Evolutionary conservation across 2,329 filamentous ascomycete species (phyloP), one percentile per base, ranked within the genome.

Genomic region (Penicillium sp.): DNA sequence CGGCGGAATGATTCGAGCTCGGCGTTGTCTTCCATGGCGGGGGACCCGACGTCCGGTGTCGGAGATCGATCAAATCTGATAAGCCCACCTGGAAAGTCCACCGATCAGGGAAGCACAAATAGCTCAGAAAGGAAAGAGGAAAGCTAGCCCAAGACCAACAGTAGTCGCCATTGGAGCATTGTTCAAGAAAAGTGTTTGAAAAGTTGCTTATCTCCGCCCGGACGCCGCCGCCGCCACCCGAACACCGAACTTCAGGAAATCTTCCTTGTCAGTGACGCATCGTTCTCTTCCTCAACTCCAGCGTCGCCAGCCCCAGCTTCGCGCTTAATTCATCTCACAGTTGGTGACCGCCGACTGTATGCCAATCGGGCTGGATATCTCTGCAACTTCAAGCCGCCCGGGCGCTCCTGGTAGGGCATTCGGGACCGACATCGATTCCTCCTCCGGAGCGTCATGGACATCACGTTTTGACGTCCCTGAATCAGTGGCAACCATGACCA

Each of bases 1-100:
- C 82, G 81, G 57, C 92, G 85, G 72, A 96, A 96, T 40, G 81
- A 84, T 70, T 95, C 89, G 52, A 96, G 81, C 69, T 95, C 90
- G 44, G 84, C 78, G 66, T 82, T 78, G 57, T 74, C 69, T 31
- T 63, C 66, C 71, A 74, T 74, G 38, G 52, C 66, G 50, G 51
- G 46, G 46, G 45, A 6, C 27, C 24, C 15, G 27, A 28, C 7
- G 62, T 54, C 59, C 57, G 58, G 58, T 52, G 42, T 61, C 58
- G 54, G 56, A 61, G 51, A 60, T 58, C 50, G 45, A 54, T 57
- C 47, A 49, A 27, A 54, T 56, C 58, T 59, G 59, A 62, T 61
- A 62, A 62, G 59, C 54, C 49, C 52, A 47, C 47, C n/a, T 35
- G 39, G 31, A 35, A 47, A 52, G 40, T 47, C 53, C 50, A 56